Conservation (phyloP, 441 rosid species). For the Mallotus repandus region DNA sequence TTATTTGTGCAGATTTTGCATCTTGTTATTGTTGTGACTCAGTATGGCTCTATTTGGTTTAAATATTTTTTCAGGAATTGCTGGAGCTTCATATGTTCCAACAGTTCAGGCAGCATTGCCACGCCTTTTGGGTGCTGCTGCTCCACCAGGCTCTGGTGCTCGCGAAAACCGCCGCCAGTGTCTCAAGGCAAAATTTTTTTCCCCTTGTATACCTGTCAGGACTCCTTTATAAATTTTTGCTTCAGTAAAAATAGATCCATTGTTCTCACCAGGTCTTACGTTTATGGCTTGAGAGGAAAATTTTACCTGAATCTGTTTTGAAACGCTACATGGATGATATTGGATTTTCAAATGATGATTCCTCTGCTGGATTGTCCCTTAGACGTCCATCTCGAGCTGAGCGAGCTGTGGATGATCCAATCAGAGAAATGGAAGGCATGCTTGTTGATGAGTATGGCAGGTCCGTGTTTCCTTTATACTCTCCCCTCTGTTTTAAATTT, state of each 20-base stretch:
- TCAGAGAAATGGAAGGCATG: conserved; percentile 99
- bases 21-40: not conserved
- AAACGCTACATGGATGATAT: conserved; percentile 76
- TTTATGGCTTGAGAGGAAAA: conserved; percentile 92
- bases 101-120: conserved; percentile 91
- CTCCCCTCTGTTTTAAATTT: not conserved
- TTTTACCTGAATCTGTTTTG: conserved; percentile 76
- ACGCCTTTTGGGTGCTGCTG: conserved; percentile 94
- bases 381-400: conserved; percentile 89
- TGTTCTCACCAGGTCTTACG: conserved; percentile 58
- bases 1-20: conserved; percentile 5
- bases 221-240: not conserved
- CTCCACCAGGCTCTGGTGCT: conserved; percentile 79
- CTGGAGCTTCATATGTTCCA: conserved; percentile 90
- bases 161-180: conserved; percentile 98
- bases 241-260: not conserved
- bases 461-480: conserved; percentile 33
- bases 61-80: conserved; percentile 55
- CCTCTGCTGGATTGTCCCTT: conserved; percentile 54
- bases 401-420: conserved; percentile 92
- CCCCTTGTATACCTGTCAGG: not conserved
- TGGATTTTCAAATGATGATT: conserved; percentile 76
- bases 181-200: conserved; percentile 58
- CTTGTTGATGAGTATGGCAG: conserved; percentile 99
- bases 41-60: not conserved